Base-by-base conservation (phyloP, 179 eudicot genomes). In the Beta corolliflora region DNA sequence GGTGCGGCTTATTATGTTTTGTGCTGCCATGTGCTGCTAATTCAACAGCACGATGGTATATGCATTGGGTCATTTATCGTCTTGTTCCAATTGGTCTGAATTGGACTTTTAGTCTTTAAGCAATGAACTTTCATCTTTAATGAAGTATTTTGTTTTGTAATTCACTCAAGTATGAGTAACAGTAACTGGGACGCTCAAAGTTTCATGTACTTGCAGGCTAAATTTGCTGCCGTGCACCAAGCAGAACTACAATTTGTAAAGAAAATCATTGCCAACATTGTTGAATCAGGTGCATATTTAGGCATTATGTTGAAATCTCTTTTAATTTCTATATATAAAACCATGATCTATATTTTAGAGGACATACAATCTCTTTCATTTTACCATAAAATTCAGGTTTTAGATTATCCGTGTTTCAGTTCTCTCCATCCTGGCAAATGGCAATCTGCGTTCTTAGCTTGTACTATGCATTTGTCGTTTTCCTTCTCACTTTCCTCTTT, bases 181-280 rank as follows among this genome's bases (percentile, higher is more conserved):
- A 14, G 10, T 75, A 2, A 75, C 45, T 77, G 10, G 76, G 25
- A 79, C n/a, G 23, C 5, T 68, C 23, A 46, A 53, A 44, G 46
- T 76, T 63, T 82, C 9, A 53, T 80, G 77, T 36, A 79, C 71
- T 71, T 81, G 82, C 94, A 95, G 98, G 89, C 87, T 74, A 95
- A 85, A 84, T 91, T 95, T 86, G 88, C 78, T 25, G 85, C 86
- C 59, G 82, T 91, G 73, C 92, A 90, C 86, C 86, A 92, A 81
- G 88, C 85, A 54, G 97, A 92, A 85, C 77, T 95, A 80, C 92
- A 85, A 82, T 88, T 95, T 85, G 82, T 83, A 31, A 93, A 80
- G 88, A 81, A 89, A 76, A 36, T 93, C 68, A 50, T 88, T 29
- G 66, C 19, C 44, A 87, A 90, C 85, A 67, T 88, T 77, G 68